Conservation (phyloP, 2,329 filamentous ascomycete species). For the Pseudocercospora fijiensis region DNA sequence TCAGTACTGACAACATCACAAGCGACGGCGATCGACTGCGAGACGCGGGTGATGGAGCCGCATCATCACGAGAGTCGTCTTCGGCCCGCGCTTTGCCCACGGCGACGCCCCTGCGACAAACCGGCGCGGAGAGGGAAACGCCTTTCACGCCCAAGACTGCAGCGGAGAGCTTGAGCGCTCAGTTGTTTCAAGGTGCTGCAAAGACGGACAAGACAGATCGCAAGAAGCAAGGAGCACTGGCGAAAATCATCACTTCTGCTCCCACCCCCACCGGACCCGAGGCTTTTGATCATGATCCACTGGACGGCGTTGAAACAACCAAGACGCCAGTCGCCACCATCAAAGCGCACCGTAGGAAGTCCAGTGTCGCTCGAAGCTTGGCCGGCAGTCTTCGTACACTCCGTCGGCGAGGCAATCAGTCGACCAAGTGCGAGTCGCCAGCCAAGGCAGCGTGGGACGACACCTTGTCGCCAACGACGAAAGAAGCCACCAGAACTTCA, state of each 20-base stretch:
- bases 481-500: conserved; percentile 20
- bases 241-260: conserved; percentile 12
- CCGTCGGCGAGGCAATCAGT: conserved; percentile 15
- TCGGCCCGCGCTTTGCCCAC: conserved; percentile 6
- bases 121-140: conserved; percentile 13
- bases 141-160: conserved; percentile 24
- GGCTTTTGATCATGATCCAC: not conserved
- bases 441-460: conserved; percentile 9
- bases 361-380: conserved; percentile 28
- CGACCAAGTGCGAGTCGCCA: conserved; percentile 12
- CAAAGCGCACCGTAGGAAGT: conserved; percentile 19
- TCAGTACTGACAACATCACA: not conserved
- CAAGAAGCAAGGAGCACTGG: conserved; percentile 19
- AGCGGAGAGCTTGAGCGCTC: conserved; percentile 25
- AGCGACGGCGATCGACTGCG: not conserved
- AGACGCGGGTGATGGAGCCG: not conserved
- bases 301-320: not conserved
- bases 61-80: not conserved
- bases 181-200: conserved; percentile 17
- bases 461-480: conserved; percentile 12
- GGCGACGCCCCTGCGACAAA: conserved; percentile 17
- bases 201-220: conserved; percentile 19
- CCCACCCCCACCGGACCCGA: conserved; percentile 6
- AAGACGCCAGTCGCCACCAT: conserved; percentile 11
- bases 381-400: conserved; percentile 31